These are phyloP conservation scores for Arabidopsis lyrata DNA, from an alignment of 441 rosid species.

Conservation along the genomic window DNA sequence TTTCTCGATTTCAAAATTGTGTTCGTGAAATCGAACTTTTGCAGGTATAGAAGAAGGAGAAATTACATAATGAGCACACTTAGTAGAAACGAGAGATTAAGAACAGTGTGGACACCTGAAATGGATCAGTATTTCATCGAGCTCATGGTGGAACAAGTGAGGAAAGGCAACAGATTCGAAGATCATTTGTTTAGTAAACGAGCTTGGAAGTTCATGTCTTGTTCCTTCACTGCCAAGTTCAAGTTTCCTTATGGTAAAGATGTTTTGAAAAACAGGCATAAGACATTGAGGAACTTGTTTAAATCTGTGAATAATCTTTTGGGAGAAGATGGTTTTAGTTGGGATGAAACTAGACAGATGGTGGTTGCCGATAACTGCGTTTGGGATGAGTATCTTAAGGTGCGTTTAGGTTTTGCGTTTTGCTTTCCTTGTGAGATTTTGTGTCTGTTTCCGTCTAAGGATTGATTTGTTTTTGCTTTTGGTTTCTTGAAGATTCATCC, in stretches of 20 bases:
- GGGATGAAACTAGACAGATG: conserved; percentile 75
- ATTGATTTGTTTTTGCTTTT: conserved; percentile 19
- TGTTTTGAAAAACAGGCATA: conserved; percentile 74
- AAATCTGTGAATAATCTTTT: conserved; percentile 67
- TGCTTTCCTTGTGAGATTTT: neutral
- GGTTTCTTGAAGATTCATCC: conserved; percentile 54
- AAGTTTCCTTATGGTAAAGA: conserved; percentile 71
- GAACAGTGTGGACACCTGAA: conserved; percentile 92
- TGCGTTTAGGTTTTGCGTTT: conserved; percentile 39
- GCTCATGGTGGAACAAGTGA: conserved; percentile 72
- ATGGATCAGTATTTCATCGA: conserved; percentile 83
- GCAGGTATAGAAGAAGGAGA: neutral
- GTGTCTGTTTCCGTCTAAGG: conserved; percentile 4
- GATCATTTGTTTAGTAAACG: conserved; percentile 80
- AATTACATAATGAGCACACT: conserved; percentile 9
- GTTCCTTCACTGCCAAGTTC: conserved; percentile 68
- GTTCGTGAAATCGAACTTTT: conserved; percentile 5
- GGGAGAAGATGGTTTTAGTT: conserved; percentile 63
- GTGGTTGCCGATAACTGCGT: conserved; percentile 62
- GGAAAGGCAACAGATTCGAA: conserved; percentile 71
- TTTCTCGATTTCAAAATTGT: neutral
- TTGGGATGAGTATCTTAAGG: conserved; percentile 88
- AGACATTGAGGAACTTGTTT: conserved; percentile 70
- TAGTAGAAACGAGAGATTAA: conserved; percentile 48
- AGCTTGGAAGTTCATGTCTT: conserved; percentile 85